Evolutionary conservation across 805 yeast genomes (phyloP), one percentile per base, ranked within the genome.

Genomic region (Candida jianshihensis): DNA sequence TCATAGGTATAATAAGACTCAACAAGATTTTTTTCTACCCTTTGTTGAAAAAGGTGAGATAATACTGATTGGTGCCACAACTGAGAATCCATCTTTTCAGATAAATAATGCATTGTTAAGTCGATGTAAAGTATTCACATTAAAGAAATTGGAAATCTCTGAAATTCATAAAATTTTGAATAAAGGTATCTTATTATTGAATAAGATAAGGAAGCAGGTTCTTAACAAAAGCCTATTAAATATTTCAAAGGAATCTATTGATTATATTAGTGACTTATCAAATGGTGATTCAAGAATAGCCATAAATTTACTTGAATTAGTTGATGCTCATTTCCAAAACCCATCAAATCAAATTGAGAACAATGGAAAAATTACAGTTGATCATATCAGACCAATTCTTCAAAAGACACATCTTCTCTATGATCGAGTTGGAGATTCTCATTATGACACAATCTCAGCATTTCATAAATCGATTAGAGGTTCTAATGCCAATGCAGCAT

Each of bases 381-480:
- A 43, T 11, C 31, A 43, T 20, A 49, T 81, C 34, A 66, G 71
- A 36, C 46, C 58, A 42, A 39, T 71, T 31, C 38, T 75, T 54
- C 44, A 66, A 54, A 58, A 79, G 56, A 65, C 79, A 60, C 72
- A 44, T 66, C 75, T 59, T 61, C 74, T 47, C 73, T 89, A 90
- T 54, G 97, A 92, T 57, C 68, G 85, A 32, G 78, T 76, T 24
- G 97, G 97, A 1, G 98, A 92, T 48, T 75, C 78, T 5, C 98
- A 92, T 57, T 92, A 92, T 57, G 99, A 92, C 56, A 76, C 95
- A 1, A 92, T 92, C 6, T 84, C 95, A 12, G 98, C 98, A 1
- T 83, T 92, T 46, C 99, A 92, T 61, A 92, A 92, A 53, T 75
- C 95, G 0, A 74, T 92, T 0, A 68, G 99, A 39, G 99, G 99